Base-by-base conservation (phyloP, 1,284 basidiomycete genomes). In the Wolfiporia cocos region DNA sequence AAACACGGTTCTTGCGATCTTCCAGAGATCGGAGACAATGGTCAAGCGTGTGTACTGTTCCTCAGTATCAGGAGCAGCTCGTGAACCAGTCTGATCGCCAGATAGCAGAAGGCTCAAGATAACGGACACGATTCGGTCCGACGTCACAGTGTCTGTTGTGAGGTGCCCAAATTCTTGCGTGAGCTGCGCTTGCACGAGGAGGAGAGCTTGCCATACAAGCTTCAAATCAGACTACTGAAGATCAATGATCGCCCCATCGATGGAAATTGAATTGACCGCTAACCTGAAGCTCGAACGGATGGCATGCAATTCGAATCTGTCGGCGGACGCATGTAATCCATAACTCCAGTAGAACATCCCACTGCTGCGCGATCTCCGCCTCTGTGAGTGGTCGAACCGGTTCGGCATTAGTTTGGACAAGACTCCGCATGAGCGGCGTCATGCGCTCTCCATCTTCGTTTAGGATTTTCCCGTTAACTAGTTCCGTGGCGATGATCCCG, bases 181-280 rank as follows among this genome's bases (percentile, higher is more conserved):
- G 7, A 72, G 52, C 43, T 70, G 67, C 5, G 70, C 63, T 34
- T 68, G 69, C 11, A 61, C 67, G n/a, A 77, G 66, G 19, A 81
- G 58, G 18, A 81, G 63, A 0, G 70, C 67, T 48, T 73, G 66
- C 79, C 78, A 81, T 1, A 66, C 57, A 20, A 62, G 56, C 5
- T 72, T 34, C 23, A 74, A 53, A 20, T 57, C 55, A 22, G 54
- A 48, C 74, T 79, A 28, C 14, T n/a, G 48, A 11, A 35, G 15
- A 42, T 26, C 4, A 46, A 38, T 17, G 29, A 30, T 28, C 54
- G 22, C 52, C 21, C 28, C n/a, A 38, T 6, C 43, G 28, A 34
- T 22, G 23, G 17, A 18, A 18, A 10, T 15, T 21, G 26, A 28
- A 20, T 11, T 17, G 18, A 9, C 6, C 3, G 35, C 67, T 50